Evolutionary conservation across 2,329 filamentous ascomycete species (phyloP).

Genomic region (Leptodontidium sp.): DNA sequence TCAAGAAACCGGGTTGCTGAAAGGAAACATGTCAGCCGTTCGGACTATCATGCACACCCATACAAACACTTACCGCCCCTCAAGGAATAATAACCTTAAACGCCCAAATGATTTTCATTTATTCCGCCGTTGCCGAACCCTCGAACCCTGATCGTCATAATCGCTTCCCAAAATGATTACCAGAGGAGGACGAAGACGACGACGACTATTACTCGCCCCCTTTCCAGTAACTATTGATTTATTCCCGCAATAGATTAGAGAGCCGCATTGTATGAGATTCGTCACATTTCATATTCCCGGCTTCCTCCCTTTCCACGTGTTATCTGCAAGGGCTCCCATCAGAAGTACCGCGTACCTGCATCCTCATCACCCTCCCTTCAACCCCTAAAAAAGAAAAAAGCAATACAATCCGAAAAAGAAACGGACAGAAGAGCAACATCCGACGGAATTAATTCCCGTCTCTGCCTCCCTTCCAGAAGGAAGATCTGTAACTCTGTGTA

Average conservation of each 20-base stretch:
- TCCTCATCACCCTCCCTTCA: not conserved
- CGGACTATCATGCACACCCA: not conserved
- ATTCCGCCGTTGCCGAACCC: constrained; percentile 10
- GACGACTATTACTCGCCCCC: too few species aligned
- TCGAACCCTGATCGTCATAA: constrained; percentile 6
- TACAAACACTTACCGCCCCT: not conserved
- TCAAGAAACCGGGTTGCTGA: constrained; percentile 6
- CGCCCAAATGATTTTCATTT: not conserved
- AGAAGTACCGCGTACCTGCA: constrained; percentile 13
- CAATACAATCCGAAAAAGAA: not conserved
- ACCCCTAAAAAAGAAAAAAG: not conserved
- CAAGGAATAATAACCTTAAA: constrained; percentile 17
- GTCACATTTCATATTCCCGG: not conserved
- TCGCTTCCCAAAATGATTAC: constrained; percentile 1
- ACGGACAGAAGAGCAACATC: not conserved
- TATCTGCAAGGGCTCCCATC: not conserved
- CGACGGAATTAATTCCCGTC: not conserved
- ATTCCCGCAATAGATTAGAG: not conserved
- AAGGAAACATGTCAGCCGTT: not conserved
- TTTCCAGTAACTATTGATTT: not conserved
- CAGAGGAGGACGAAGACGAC: not conserved
- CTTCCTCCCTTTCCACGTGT: constrained; percentile 11
- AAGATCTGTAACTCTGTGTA: not conserved
- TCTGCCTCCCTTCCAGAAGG: constrained; percentile 12
- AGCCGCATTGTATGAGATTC: not conserved